Percentiles rank a stretch among this genome's conserved stretches.
Conservation (phyloP, 805 yeast genomes). For the Spathaspora girioi region DNA sequence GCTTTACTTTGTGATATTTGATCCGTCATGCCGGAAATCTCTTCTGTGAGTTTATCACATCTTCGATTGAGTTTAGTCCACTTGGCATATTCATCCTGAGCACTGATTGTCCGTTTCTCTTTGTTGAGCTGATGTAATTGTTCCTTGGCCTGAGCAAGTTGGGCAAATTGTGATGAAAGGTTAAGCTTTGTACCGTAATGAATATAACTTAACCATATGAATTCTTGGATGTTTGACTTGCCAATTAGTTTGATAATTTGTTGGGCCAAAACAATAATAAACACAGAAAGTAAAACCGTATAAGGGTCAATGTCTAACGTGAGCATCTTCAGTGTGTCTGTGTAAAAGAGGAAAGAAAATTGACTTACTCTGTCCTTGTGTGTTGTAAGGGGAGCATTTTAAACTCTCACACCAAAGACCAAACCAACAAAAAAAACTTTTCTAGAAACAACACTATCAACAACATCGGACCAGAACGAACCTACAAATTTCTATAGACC, state of each 20-base stretch:
- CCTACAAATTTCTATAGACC: neutral
- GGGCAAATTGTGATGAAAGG: slow-evolving; percentile 22
- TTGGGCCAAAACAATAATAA: slow-evolving; percentile 34
- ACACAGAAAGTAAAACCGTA: slow-evolving; percentile 28
- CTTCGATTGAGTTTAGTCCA: slow-evolving; percentile 91
- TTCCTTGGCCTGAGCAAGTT: slow-evolving; percentile 24
- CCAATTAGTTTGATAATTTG: slow-evolving; percentile 36
- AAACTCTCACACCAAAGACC: neutral
- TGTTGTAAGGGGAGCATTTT: neutral
- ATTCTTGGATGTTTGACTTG: slow-evolving; percentile 25
- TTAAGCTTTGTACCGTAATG: slow-evolving; percentile 29
- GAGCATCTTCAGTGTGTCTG: neutral
- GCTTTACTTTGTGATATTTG: slow-evolving; percentile 34
- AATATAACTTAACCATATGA: slow-evolving; percentile 37
- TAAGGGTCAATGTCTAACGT: slow-evolving; percentile 30
- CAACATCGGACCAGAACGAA: neutral
- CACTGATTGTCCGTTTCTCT: slow-evolving; percentile 61
- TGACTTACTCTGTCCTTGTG: neutral
- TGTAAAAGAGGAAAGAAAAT: neutral
- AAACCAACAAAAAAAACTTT: neutral
- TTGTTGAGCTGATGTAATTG: slow-evolving; percentile 47
- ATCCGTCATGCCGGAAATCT: slow-evolving; percentile 43
- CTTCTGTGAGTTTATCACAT: slow-evolving; percentile 52
- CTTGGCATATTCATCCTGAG: slow-evolving; percentile 91
- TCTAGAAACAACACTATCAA: neutral